Evolutionary conservation across 495 filamentous ascomycete species (phyloP), one percentile per base, ranked within the genome.

Genomic region (Endocarpon pusillum): DNA sequence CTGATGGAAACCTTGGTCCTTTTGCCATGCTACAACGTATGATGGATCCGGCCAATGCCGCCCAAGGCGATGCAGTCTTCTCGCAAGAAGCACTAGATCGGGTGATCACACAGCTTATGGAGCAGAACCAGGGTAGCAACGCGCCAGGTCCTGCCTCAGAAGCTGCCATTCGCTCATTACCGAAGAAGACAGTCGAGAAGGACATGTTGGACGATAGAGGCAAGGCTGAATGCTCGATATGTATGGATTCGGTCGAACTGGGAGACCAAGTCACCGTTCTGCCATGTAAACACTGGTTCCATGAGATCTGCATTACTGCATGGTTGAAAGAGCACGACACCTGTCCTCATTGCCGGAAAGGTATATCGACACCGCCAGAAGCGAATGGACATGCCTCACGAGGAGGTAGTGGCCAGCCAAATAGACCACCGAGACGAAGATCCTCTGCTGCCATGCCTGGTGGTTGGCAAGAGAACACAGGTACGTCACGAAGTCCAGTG

Each of bases 231-330:
- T 94, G 85, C 47, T 82, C 80, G 17, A 87, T 94, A 38, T 97
- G 89, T 48, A 96, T 94, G 65, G 87, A 94, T 36, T 66, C 80
- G 2, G 74, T 92, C 21, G 61, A 71, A 26, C 46, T 79, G 21
- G 80, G 73, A 10, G 28, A 31, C 17, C 74, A 85, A 49, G 80
- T 89, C 4, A 71, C 75, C 0, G 64, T 77, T 17, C 54, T 97
- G 19, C 86, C 86, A 2, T 97, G 89, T 56, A 75, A 64, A 2
- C 89, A 97, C 46, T 92, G 82, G 80, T 97, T 92, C 51, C 83
- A 92, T 47, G 73, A 66, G 32, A 56, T 66, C 10, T 93, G 85
- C 44, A 75, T 86, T 24, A 61, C 65, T 18, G 59, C 75, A 33
- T 94, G 85, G 85, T 53, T 94, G 20, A 70, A 66, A 44, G 78